phyloP scores from a whole-genome alignment of 1,284 basidiomycete genomes.

The Rhizoctonia solani region DNA sequence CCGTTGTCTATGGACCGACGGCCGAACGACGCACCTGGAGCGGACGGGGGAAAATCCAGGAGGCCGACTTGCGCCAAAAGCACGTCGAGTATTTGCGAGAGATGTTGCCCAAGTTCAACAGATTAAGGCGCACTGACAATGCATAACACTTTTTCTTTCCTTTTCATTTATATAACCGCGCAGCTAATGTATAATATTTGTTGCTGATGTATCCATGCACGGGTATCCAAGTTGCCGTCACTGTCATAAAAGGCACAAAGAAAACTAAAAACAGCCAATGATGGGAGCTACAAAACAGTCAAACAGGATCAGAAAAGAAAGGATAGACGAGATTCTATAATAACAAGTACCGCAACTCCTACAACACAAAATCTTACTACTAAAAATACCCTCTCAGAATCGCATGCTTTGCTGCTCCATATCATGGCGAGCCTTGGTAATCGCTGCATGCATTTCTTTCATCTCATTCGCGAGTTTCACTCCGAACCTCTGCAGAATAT shows the following conservation, averaged over 20 bases:
- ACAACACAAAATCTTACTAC: too few relatives aligned
- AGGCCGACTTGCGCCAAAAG: slow-evolving; percentile 79
- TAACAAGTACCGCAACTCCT: not conserved
- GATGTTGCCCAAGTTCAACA: slow-evolving; percentile 86
- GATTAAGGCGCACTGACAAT: slow-evolving; percentile 62
- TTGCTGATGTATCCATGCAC: slow-evolving; percentile 33
- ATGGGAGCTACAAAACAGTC: slow-evolving; percentile 33
- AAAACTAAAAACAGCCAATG: slow-evolving; percentile 31
- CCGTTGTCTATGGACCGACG: slow-evolving; percentile 78
- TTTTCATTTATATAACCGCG: not conserved
- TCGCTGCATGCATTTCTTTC: slow-evolving; percentile 94
- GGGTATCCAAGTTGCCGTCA: slow-evolving; percentile 33
- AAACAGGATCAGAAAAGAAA: slow-evolving; percentile 16
- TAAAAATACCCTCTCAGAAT: slow-evolving; percentile 10
- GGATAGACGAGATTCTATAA: slow-evolving; percentile 22
- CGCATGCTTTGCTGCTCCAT: slow-evolving; percentile 72
- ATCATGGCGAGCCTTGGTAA: slow-evolving; percentile 91
- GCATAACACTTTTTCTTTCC: not conserved
- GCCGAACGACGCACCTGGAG: slow-evolving; percentile 81
- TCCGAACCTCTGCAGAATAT: slow-evolving; percentile 90
- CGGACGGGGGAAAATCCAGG: slow-evolving; percentile 81
- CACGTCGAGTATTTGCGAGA: slow-evolving; percentile 90
- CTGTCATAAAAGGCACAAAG: slow-evolving; percentile 31
- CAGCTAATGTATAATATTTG: slow-evolving; percentile 35
- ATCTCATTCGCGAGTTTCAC: slow-evolving; percentile 89